phyloP scores from a whole-genome alignment of 2,329 filamentous ascomycete species.

The Cladosporium colombiae region DNA sequence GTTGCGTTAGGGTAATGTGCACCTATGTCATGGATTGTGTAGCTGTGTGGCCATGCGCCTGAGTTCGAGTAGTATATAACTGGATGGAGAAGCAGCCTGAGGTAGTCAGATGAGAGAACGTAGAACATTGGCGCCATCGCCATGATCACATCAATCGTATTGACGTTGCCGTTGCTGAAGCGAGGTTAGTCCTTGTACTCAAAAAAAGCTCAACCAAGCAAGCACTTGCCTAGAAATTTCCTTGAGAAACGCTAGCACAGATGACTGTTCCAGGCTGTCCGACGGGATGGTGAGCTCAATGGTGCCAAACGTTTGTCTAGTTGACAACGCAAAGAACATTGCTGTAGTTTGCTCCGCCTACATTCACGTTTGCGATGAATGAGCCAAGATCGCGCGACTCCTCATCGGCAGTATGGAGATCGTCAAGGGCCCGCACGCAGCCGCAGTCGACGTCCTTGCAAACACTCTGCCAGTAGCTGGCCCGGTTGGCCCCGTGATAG shows the following conservation, averaged over 20 bases:
- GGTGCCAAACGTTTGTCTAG: constrained; percentile 54
- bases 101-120: constrained; percentile 45
- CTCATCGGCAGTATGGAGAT: constrained; percentile 40
- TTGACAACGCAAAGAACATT: constrained; percentile 43
- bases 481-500: constrained; percentile 44
- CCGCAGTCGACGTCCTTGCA: constrained; percentile 40
- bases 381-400: constrained; percentile 36
- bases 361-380: constrained; percentile 25
- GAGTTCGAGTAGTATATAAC: constrained; percentile 51
- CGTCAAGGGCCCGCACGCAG: constrained; percentile 43
- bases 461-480: constrained; percentile 42
- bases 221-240: constrained; percentile 46
- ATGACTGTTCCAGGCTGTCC: constrained; percentile 42
- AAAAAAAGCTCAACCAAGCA: constrained; percentile 29
- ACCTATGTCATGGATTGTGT: constrained; percentile 76
- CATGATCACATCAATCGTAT: constrained; percentile 38
- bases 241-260: constrained; percentile 52
- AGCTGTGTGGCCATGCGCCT: constrained; percentile 45
- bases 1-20: constrained; percentile 68
- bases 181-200: not conserved
- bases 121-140: constrained; percentile 39
- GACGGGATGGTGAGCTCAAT: constrained; percentile 52
- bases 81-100: constrained; percentile 47
- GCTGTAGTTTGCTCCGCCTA: constrained; percentile 38
- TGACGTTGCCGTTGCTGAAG: constrained; percentile 41